Evolutionary conservation across 805 yeast species (phyloP).

Genomic region (Blastobotrys terrestris): DNA sequence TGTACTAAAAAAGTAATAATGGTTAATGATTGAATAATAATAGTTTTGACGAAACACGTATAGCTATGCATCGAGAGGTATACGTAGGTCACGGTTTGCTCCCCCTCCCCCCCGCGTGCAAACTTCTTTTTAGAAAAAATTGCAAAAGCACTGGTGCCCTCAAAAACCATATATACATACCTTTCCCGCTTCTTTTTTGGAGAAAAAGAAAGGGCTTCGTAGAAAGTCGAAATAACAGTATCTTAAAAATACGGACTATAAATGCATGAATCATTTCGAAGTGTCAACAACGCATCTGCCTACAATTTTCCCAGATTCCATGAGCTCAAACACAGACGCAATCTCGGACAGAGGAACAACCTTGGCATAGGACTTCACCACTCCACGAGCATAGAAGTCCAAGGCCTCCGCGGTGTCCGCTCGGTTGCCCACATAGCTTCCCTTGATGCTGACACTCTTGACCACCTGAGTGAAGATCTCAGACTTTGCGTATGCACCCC

Average conservation of each 20-base stretch:
- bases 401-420: conserved; percentile 79
- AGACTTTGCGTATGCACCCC: conserved; percentile 65
- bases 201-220: neutral
- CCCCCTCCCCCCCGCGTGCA: neutral
- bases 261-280: conserved; percentile 37
- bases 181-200: neutral
- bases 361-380: conserved; percentile 66
- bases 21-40: too few species aligned
- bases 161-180: neutral
- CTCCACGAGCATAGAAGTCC: conserved; percentile 66
- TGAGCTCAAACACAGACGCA: conserved; percentile 61
- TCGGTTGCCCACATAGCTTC: conserved; percentile 86
- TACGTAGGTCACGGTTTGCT: too few species aligned
- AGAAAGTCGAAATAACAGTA: too few species aligned
- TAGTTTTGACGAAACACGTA: too few species aligned
- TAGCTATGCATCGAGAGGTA: too few species aligned
- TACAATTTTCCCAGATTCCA: conserved; percentile 78
- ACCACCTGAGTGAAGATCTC: conserved; percentile 70
- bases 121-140: neutral
- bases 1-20: too few species aligned
- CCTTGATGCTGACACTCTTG: conserved; percentile 63
- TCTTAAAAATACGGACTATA: too few species aligned
- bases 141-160: neutral
- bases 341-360: conserved; percentile 70
- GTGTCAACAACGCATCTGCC: conserved; percentile 90